A percentile compares a stretch with the other conserved stretches of the same genome.
Evolutionary conservation across 306 rosid genomes (phyloP).

Genomic region (Prunus armeniaca): DNA sequence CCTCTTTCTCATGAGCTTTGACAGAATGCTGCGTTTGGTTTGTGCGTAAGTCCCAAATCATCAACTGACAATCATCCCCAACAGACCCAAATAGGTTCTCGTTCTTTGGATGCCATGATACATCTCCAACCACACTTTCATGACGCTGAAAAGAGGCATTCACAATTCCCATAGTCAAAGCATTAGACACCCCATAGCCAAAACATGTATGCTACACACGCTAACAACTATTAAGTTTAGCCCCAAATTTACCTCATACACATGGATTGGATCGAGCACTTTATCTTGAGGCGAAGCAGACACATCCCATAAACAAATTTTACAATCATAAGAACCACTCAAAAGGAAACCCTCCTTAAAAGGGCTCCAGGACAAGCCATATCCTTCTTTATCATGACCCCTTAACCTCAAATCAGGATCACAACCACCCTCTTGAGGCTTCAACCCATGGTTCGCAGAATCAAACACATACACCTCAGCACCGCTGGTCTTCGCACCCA

Average conservation of each 20-base stretch:
- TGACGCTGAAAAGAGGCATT: constrained; percentile 44
- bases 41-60: constrained; percentile 87
- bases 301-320: constrained; percentile 87
- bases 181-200: neutral
- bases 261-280: constrained; percentile 64
- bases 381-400: constrained; percentile 94
- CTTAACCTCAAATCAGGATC: constrained; percentile 79
- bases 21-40: constrained; percentile 61
- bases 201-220: neutral
- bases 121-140: constrained; percentile 70
- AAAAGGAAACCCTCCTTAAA: constrained; percentile 63
- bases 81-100: constrained; percentile 76
- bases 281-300: constrained; percentile 46
- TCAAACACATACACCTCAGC: constrained; percentile 78
- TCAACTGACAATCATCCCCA: constrained; percentile 81
- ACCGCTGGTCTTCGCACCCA: constrained; percentile 78
- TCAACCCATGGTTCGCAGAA: constrained; percentile 38
- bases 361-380: constrained; percentile 90
- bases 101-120: constrained; percentile 73
- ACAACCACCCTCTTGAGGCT: constrained; percentile 36
- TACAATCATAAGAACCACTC: constrained; percentile 81
- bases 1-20: constrained; percentile 85
- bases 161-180: constrained; percentile 10
- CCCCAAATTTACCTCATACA: constrained; percentile 57
- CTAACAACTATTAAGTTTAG: neutral